Conservation (phyloP, 345 rosid genomes). For the Punica granatum region DNA sequence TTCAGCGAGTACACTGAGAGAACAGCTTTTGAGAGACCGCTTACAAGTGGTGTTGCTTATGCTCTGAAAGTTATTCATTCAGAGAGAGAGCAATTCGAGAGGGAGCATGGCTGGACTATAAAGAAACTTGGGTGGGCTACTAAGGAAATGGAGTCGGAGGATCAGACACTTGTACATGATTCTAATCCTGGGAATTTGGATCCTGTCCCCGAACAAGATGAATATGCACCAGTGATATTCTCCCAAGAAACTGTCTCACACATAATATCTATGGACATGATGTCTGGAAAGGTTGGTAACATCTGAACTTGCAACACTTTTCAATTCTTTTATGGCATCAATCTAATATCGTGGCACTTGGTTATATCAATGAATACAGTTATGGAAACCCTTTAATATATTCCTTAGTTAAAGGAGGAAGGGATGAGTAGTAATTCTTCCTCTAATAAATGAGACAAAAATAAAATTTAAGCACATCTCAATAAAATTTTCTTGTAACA, state of each 20-base stretch:
- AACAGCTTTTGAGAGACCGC: slow-evolving; percentile 95
- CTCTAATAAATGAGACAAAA: background rate
- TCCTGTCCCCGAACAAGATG: slow-evolving; percentile 90
- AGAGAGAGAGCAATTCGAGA: slow-evolving; percentile 77
- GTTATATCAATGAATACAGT: too few species aligned
- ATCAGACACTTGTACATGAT: slow-evolving; percentile 82
- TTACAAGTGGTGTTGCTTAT: slow-evolving; percentile 97
- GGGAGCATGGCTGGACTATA: slow-evolving; percentile 65
- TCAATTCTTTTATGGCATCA: background rate
- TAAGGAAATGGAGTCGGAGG: slow-evolving; percentile 89
- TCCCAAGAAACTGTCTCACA: slow-evolving; percentile 95
- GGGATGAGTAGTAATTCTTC: background rate
- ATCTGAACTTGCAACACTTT: background rate
- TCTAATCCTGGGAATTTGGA: slow-evolving; percentile 70
- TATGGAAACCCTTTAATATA: too few species aligned
- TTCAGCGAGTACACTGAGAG: slow-evolving; percentile 89
- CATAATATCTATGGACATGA: slow-evolving; percentile 93
- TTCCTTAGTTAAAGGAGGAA: background rate
- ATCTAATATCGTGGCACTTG: too few species aligned
- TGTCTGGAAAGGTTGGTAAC: slow-evolving; percentile 80
- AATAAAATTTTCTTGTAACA: background rate
- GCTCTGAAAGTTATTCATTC: slow-evolving; percentile 88
- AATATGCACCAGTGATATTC: slow-evolving; percentile 91
- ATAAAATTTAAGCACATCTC: background rate
- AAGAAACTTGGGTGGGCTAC: slow-evolving; percentile 67